These are phyloP conservation scores for Astrephomene gubernaculifera DNA, from an alignment of 139 green algal genomes.

Conservation along the genomic window DNA sequence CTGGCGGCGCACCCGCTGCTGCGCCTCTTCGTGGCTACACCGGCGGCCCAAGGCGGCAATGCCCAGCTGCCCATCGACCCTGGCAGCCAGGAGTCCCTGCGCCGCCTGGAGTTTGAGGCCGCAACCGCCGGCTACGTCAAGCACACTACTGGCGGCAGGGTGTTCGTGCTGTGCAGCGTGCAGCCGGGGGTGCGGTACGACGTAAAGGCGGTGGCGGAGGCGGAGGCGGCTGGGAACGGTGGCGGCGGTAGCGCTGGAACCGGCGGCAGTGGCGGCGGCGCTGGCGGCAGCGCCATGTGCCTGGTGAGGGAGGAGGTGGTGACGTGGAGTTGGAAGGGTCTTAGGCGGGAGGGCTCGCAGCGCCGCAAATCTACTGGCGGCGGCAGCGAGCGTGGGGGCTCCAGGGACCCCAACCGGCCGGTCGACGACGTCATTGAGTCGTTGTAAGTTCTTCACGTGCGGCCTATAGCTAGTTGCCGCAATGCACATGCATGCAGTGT, in stretches of 20 bases:
- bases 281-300: too few relatives aligned
- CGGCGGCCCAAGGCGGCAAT: neutral
- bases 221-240: neutral
- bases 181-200: conserved; percentile 8
- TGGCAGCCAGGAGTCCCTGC: neutral
- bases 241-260: neutral
- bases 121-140: neutral
- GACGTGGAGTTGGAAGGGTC: neutral
- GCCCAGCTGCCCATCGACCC: neutral
- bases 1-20: conserved; percentile 23
- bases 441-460: too few relatives aligned
- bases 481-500: too few relatives aligned
- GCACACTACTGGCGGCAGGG: neutral
- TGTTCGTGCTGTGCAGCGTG: conserved; percentile 8
- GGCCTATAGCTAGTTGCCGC: too few relatives aligned
- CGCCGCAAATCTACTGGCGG: neutral
- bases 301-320: conserved; percentile 25
- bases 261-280: too few relatives aligned
- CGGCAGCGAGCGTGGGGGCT: too few relatives aligned
- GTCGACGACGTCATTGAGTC: too few relatives aligned
- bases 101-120: neutral
- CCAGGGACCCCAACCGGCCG: too few relatives aligned
- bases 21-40: neutral
- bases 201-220: neutral
- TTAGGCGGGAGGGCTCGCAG: neutral